Base-by-base conservation (phyloP, 371 early-diverging fungal species). In the Mucor racemosus region DNA sequence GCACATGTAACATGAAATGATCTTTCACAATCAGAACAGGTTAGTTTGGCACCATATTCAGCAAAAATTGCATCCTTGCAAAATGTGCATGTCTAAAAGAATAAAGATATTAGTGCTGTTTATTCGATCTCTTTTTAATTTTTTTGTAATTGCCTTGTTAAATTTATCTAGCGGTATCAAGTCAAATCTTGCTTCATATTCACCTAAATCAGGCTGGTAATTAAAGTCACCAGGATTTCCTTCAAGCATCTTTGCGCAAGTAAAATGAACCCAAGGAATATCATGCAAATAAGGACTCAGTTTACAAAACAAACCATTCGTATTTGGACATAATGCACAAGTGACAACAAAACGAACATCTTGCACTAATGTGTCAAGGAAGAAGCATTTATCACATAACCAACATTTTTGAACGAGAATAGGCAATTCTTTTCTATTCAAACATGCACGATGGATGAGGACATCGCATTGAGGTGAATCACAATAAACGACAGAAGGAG, bases 1-100 rank as follows among this genome's bases (percentile, higher is more conserved):
- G 82, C 87, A 46, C 89, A 89, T 0, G 82, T 72, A 0, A 85
- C 81, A 65, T 89, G 89, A 10, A 81, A 85, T n/a, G 69, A 75
- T 19, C 76, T 75, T 10, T 75, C 68, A 67, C 89, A 71, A 9
- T 71, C 76, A 50, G 73, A 68, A 40, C 89, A 89, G 0, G 66
- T 55, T 5, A 85, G 60, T 31, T 80, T 81, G 0, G 84, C 88
- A 36, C 85, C 85, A 60, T 77, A 62, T 17, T 65, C 64, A 9
- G 81, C 69, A 58, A 72, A 75, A 33, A 65, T 68, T 9, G 74
- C 66, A 33, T 80, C 76, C 3, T 34, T 39, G 44, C 85, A 85
- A 34, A 77, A 53, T 19, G 69, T 72, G 54, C 85, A 85, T 19
- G 46, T 46, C 46, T 46, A 46, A 17, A 38, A 7, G 17, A 17